Evolutionary conservation across 2,329 filamentous ascomycete genomes (phyloP).

Genomic region (Fusarium aywerte): DNA sequence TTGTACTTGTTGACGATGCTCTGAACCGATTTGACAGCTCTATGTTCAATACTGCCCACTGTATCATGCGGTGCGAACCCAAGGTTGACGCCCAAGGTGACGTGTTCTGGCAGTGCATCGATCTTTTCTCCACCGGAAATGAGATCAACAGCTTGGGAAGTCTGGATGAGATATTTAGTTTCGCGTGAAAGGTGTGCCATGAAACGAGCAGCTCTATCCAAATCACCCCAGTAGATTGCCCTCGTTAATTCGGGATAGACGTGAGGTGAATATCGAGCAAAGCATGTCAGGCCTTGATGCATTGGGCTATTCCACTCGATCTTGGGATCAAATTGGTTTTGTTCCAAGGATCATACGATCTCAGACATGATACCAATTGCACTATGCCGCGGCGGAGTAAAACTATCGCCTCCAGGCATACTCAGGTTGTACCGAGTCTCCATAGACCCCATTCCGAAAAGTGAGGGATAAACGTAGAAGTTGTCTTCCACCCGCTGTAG

Average conservation of each 20-base stretch:
- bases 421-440: conserved; percentile 67
- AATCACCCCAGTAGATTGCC: conserved; percentile 44
- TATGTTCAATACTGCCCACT: background rate
- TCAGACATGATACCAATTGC: conserved; percentile 75
- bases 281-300: conserved; percentile 64
- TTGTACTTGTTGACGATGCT: background rate
- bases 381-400: conserved; percentile 68
- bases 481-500: conserved; percentile 58
- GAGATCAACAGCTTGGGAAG: conserved; percentile 67
- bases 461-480: conserved; percentile 65
- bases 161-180: conserved; percentile 65
- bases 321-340: conserved; percentile 61
- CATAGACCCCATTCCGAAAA: conserved; percentile 71
- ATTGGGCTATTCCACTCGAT: conserved; percentile 61
- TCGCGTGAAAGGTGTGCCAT: conserved; percentile 31
- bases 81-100: conserved; percentile 66
- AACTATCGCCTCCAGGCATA: conserved; percentile 69
- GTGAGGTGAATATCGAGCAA: conserved; percentile 63
- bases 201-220: conserved; percentile 42
- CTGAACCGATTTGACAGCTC: background rate
- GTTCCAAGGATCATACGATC: conserved; percentile 70
- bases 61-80: conserved; percentile 44
- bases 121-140: conserved; percentile 71
- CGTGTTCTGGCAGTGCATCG: conserved; percentile 73
- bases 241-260: conserved; percentile 55